Evolutionary conservation across 495 filamentous ascomycete species (phyloP).

Genomic region (Annulohypoxylon stygium): DNA sequence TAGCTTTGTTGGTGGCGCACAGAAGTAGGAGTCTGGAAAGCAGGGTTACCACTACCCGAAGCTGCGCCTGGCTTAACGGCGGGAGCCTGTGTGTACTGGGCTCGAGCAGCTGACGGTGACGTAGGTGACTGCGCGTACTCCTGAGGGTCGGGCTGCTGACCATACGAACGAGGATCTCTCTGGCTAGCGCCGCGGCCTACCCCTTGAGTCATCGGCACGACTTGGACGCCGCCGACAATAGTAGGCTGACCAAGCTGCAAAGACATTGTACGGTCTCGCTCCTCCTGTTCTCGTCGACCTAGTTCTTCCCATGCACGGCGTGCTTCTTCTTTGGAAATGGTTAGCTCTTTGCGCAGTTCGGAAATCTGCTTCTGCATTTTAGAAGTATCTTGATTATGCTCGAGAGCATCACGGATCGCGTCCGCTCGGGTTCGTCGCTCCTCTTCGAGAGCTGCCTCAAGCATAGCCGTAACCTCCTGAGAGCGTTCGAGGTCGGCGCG

Average conservation of each 20-base stretch:
- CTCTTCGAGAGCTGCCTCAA: conserved; percentile 77
- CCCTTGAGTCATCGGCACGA: conserved; percentile 92
- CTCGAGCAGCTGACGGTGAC: conserved; percentile 46
- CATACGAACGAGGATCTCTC: conserved; percentile 55
- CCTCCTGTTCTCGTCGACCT: conserved; percentile 92
- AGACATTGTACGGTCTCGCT: conserved; percentile 88
- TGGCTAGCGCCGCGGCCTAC: conserved; percentile 73
- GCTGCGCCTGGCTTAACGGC: conserved; percentile 51
- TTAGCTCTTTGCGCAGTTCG: conserved; percentile 90
- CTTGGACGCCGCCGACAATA: conserved; percentile 91
- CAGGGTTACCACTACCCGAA: conserved; percentile 36
- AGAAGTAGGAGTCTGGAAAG: conserved; percentile 48
- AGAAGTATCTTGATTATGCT: conserved; percentile 73
- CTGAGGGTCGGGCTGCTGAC: conserved; percentile 55
- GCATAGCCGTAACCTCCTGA: conserved; percentile 84
- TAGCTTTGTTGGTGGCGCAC: conserved; percentile 56
- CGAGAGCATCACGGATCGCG: conserved; percentile 70
- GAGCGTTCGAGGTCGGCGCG: conserved; percentile 86
- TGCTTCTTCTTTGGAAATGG: conserved; percentile 96
- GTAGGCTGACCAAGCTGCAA: conserved; percentile 90
- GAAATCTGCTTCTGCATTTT: conserved; percentile 79
- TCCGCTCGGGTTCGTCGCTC: conserved; percentile 79
- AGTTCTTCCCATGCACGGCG: conserved; percentile 97
- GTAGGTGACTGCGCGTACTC: conserved; percentile 56
- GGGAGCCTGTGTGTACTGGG: conserved; percentile 57